Conservation (phyloP, 352 stramenopile species). For the Peronospora belbahrii region DNA sequence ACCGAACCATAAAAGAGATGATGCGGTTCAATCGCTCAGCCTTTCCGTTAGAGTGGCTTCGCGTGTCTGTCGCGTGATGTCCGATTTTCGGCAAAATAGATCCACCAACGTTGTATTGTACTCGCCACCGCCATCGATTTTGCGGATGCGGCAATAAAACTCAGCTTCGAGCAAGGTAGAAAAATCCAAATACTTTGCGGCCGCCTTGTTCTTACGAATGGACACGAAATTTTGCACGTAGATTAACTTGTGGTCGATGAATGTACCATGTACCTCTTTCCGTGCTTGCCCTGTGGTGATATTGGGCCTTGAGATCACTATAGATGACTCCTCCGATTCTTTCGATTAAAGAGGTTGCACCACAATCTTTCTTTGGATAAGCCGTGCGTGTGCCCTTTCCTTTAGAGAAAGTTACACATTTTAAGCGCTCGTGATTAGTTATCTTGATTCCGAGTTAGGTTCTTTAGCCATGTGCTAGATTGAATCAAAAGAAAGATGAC, state of each 20-base stretch:
- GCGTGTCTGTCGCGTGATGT: not conserved
- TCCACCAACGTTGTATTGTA: not conserved
- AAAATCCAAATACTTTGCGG: not conserved
- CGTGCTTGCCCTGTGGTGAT: slow-evolving; percentile 4
- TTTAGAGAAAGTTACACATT: not conserved
- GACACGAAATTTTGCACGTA: not conserved
- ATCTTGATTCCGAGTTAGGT: not conserved
- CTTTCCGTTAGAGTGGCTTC: no score
- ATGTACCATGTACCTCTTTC: slow-evolving; percentile 6
- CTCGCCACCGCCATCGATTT: not conserved
- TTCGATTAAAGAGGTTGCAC: not conserved
- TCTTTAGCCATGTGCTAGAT: not conserved
- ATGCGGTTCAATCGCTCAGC: no score
- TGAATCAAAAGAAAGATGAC: not conserved
- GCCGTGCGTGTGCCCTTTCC: not conserved
- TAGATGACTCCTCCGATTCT: slow-evolving; percentile 7
- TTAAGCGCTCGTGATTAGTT: not conserved
- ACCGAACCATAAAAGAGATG: no score
- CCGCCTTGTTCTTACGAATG: not conserved
- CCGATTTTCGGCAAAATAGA: not conserved
- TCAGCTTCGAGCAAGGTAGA: not conserved
- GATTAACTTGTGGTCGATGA: not conserved
- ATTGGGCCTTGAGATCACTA: slow-evolving; percentile 6
- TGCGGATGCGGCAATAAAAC: not conserved
- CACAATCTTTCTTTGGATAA: not conserved